Evolutionary conservation across 306 rosid genomes (phyloP).

Genomic region (Inga laurina): DNA sequence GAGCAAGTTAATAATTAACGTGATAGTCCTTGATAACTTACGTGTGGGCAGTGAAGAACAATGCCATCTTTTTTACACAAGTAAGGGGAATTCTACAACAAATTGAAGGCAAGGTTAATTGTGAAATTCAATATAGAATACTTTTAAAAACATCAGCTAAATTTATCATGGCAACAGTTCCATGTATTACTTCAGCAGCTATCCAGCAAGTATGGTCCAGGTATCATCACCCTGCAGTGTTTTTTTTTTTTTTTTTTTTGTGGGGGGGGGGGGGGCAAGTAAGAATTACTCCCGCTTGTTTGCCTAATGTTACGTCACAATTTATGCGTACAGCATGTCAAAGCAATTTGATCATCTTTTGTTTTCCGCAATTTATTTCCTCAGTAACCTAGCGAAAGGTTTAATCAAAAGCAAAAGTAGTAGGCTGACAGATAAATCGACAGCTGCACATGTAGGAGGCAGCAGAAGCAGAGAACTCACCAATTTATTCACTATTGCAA

Average conservation of each 20-base stretch:
- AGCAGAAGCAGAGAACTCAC: conserved; percentile 43
- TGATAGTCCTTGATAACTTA: conserved; percentile 47
- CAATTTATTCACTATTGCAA: conserved; percentile 59
- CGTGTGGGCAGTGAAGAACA: conserved; percentile 91
- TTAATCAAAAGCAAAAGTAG: background rate
- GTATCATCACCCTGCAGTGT: background rate
- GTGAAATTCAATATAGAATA: conserved; percentile 8
- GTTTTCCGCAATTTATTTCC: background rate
- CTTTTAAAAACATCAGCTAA: background rate
- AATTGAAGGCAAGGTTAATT: conserved; percentile 25
- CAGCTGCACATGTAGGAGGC: conserved; percentile 4
- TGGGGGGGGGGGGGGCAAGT: background rate
- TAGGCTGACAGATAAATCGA: background rate
- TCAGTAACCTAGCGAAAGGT: background rate
- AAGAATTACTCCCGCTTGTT: background rate
- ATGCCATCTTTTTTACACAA: conserved; percentile 91
- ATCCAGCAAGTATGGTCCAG: background rate
- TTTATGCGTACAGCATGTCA: background rate
- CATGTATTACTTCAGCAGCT: conserved; percentile 2
- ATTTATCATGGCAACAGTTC: background rate
- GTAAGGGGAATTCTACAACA: conserved; percentile 83
- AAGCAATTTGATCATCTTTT: background rate
- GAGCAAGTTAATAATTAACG: conserved; percentile 19
- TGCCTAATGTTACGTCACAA: background rate
- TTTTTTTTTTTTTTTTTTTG: accelerated